These are phyloP conservation scores for Talaromyces atroroseus DNA, from an alignment of 2,329 filamentous ascomycete species.

Conservation along the genomic window DNA sequence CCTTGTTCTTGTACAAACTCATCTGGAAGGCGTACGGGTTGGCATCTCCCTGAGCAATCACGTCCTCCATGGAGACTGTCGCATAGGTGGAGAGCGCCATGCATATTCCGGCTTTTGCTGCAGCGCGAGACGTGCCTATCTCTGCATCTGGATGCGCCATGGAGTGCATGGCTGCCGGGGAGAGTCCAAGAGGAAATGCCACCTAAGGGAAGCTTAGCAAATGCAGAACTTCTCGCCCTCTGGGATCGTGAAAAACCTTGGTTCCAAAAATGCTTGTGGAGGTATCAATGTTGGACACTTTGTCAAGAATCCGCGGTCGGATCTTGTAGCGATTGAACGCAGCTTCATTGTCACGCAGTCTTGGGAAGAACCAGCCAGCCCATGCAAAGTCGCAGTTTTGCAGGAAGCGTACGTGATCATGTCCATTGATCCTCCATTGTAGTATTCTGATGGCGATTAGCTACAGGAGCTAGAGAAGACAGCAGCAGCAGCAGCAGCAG, in stretches of 20 bases:
- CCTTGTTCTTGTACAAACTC: not conserved
- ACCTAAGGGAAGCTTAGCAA: slow-evolving; percentile 45
- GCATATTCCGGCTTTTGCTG: slow-evolving; percentile 20
- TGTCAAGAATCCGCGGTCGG: slow-evolving; percentile 32
- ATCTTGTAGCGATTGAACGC: slow-evolving; percentile 49
- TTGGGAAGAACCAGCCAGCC: too few species aligned
- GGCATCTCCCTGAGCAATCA: not conserved
- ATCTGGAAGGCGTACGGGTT: not conserved
- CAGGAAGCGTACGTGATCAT: slow-evolving; percentile 43
- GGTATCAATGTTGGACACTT: slow-evolving; percentile 34
- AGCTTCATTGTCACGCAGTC: slow-evolving; percentile 48
- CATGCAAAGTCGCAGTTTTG: too few species aligned
- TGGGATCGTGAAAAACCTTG: too few species aligned
- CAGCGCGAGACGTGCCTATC: slow-evolving; percentile 45
- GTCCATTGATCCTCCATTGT: slow-evolving; percentile 54
- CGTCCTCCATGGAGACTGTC: not conserved
- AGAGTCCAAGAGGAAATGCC: too few species aligned
- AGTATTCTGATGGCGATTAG: too few species aligned
- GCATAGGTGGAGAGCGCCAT: not conserved
- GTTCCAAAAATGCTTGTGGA: slow-evolving; percentile 41
- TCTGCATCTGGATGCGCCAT: slow-evolving; percentile 52
- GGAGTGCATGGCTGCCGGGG: slow-evolving; percentile 50
- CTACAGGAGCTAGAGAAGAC: too few species aligned
- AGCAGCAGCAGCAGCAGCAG: too few species aligned
- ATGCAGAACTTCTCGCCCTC: too few species aligned